Evolutionary conservation across 1,284 basidiomycete genomes (phyloP).

Genomic region (Trichosporon sp.): DNA sequence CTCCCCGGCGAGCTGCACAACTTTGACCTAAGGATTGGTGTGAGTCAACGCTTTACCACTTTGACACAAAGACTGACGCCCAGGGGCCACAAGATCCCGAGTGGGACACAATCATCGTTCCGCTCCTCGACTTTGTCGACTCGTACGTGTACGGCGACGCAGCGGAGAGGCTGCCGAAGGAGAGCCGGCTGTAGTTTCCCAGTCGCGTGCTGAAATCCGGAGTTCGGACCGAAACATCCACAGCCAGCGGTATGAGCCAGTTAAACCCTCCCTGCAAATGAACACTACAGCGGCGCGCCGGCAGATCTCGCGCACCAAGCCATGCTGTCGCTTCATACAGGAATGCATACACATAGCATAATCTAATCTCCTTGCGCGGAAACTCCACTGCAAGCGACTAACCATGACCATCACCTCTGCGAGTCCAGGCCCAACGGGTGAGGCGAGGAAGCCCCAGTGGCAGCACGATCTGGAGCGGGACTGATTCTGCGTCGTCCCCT

Average conservation of each 20-base stretch:
- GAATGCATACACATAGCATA: neutral
- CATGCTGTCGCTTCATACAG: neutral
- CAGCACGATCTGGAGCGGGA: neutral
- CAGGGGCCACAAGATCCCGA: constrained; percentile 35
- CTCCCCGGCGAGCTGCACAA: constrained; percentile 30
- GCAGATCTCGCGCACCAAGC: neutral
- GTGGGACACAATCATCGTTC: constrained; percentile 36
- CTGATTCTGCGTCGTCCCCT: neutral
- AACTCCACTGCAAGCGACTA: too few species aligned
- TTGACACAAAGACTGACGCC: neutral
- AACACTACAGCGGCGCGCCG: neutral
- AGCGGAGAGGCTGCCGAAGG: neutral
- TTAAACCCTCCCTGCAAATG: neutral
- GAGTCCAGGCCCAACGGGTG: too few species aligned
- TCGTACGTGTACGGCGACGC: constrained; percentile 24
- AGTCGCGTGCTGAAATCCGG: neutral
- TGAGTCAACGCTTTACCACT: constrained; percentile 26
- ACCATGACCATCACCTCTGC: too few species aligned
- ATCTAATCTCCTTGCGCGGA: too few species aligned
- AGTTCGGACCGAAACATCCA: too few species aligned
- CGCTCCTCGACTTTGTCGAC: constrained; percentile 36
- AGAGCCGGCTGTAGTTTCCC: neutral
- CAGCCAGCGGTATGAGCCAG: neutral
- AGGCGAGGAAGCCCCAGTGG: neutral
- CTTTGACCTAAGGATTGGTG: constrained; percentile 36